These are phyloP conservation scores for Kuraishia cidri DNA, from an alignment of 805 yeast species.

Conservation along the genomic window DNA sequence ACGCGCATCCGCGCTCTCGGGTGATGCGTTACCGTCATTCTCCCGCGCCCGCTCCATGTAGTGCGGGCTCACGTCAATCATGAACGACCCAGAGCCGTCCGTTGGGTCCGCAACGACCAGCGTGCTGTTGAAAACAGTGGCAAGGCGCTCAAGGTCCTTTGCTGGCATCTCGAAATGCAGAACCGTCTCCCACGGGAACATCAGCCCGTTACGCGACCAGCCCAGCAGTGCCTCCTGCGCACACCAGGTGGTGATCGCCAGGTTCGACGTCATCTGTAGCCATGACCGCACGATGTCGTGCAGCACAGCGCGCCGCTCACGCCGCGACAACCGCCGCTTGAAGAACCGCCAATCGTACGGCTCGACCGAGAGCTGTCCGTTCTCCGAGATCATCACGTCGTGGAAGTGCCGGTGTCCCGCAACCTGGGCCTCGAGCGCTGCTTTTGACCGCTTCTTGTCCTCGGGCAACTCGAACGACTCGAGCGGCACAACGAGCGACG, in stretches of 20 bases:
- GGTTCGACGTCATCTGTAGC: slow-evolving; percentile 31
- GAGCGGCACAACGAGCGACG: slow-evolving; percentile 9
- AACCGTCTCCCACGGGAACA: slow-evolving; percentile 45
- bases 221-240: slow-evolving; percentile 55
- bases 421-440: slow-evolving; percentile 20
- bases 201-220: slow-evolving; percentile 50
- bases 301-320: slow-evolving; percentile 20
- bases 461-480: slow-evolving; percentile 16
- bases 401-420: slow-evolving; percentile 21
- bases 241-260: slow-evolving; percentile 41
- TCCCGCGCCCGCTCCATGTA: slow-evolving; percentile 37
- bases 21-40: slow-evolving; percentile 35
- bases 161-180: slow-evolving; percentile 45
- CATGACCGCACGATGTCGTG: slow-evolving; percentile 38
- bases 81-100: slow-evolving; percentile 34
- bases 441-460: slow-evolving; percentile 16
- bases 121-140: slow-evolving; percentile 36
- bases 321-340: slow-evolving; percentile 26
- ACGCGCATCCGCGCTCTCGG: slow-evolving; percentile 39
- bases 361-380: slow-evolving; percentile 28
- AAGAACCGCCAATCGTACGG: slow-evolving; percentile 47
- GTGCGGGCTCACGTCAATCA: slow-evolving; percentile 39
- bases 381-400: slow-evolving; percentile 20
- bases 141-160: slow-evolving; percentile 32
- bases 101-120: slow-evolving; percentile 32